Evolutionary conservation across 2,329 filamentous ascomycete genomes (phyloP).

Genomic region (Didymosphaeria variabile): DNA sequence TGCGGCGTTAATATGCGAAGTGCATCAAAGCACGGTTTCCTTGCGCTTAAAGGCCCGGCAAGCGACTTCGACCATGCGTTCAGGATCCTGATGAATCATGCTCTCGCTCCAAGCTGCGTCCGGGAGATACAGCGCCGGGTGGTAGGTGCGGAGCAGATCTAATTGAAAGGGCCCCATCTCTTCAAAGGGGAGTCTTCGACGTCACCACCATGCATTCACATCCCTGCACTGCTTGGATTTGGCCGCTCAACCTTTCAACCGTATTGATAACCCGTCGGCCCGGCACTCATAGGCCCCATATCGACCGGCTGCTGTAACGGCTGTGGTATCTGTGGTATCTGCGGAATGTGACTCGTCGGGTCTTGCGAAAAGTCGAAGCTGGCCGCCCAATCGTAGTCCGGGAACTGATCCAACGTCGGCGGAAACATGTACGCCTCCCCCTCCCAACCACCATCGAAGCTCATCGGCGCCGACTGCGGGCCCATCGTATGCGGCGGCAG

Average conservation of each 20-base stretch:
- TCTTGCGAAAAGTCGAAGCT: constrained; percentile 47
- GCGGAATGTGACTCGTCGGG: constrained; percentile 32
- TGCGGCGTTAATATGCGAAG: not conserved
- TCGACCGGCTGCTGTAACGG: constrained; percentile 13
- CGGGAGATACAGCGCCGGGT: not conserved
- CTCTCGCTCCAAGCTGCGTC: not conserved
- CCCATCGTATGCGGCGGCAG: constrained; percentile 33
- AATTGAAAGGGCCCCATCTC: not conserved
- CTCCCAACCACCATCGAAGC: constrained; percentile 38
- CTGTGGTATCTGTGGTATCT: constrained; percentile 27
- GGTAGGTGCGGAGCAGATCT: not conserved
- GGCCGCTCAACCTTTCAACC: constrained; percentile 18
- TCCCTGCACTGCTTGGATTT: not conserved
- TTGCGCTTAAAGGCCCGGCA: too few relatives aligned
- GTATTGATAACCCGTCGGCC: constrained; percentile 39
- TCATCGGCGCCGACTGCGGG: constrained; percentile 32
- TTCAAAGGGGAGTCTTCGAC: not conserved
- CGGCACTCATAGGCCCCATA: constrained; percentile 15
- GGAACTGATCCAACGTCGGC: constrained; percentile 47
- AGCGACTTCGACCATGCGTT: too few relatives aligned
- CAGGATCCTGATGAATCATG: not conserved
- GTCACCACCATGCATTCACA: not conserved
- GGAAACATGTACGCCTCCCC: constrained; percentile 39
- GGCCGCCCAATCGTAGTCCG: constrained; percentile 50
- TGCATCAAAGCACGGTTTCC: too few relatives aligned